Evolutionary conservation across 169 alveolate species (phyloP).

Genomic region (Plasmodium gonderi): DNA sequence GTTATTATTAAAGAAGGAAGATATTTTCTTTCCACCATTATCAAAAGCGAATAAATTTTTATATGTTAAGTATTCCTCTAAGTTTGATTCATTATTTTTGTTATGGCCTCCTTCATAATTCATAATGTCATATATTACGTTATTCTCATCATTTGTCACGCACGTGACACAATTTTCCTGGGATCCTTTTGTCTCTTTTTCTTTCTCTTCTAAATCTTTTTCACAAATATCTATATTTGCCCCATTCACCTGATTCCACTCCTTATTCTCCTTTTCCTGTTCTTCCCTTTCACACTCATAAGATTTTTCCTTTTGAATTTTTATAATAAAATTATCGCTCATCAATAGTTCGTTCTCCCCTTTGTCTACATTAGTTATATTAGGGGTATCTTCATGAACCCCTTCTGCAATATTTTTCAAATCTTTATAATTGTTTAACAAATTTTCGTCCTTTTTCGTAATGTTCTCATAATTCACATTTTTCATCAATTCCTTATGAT

Average conservation of each 20-base stretch:
- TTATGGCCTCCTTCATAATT: not conserved
- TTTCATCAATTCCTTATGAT: not conserved
- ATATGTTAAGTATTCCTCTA: conserved; percentile 60
- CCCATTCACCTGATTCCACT: not conserved
- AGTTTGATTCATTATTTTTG: not conserved
- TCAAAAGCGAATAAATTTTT: conserved; percentile 41
- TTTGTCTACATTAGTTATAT: conserved; percentile 13
- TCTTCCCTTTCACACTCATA: not conserved
- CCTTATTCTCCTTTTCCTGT: not conserved
- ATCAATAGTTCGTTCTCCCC: conserved; percentile 32
- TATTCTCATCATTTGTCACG: not conserved
- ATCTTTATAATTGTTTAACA: conserved; percentile 29
- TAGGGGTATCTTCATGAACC: not conserved
- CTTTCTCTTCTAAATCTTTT: not conserved
- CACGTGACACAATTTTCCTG: not conserved
- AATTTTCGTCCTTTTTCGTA: conserved; percentile 31
- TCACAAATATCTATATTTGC: not conserved
- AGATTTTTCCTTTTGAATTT: conserved; percentile 27
- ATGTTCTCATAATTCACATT: conserved; percentile 15
- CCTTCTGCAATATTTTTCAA: not conserved
- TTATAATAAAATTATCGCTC: conserved; percentile 65
- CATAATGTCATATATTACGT: not conserved
- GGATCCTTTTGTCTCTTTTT: not conserved
- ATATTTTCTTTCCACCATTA: conserved; percentile 30
- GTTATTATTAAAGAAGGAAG: conserved; percentile 27